Conservation (phyloP, 306 rosid genomes). For the Ziziphus jujuba region DNA sequence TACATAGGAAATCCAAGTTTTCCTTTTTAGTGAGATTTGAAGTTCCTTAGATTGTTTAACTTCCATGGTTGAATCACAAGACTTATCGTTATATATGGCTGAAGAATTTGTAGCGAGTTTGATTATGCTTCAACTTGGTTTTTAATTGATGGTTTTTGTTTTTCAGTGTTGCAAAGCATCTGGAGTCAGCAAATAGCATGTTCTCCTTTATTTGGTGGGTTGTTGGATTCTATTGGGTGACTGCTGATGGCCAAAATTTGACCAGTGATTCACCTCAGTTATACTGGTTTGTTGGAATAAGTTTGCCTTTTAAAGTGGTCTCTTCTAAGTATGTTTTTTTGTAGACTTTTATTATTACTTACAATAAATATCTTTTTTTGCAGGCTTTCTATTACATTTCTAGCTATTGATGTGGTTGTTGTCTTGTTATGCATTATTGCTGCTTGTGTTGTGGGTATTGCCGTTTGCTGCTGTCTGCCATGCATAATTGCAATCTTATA, state of each 20-base stretch:
- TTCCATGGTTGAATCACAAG: too few relatives aligned
- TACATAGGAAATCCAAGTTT: too few relatives aligned
- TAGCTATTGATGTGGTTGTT: slow-evolving; percentile 69
- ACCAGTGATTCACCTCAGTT: slow-evolving; percentile 62
- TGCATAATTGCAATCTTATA: slow-evolving; percentile 80
- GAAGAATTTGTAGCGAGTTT: background rate
- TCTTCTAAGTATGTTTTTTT: slow-evolving; percentile 7
- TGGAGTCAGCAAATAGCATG: slow-evolving; percentile 69
- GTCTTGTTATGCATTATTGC: slow-evolving; percentile 65
- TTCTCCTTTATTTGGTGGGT: slow-evolving; percentile 86
- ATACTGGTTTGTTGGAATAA: slow-evolving; percentile 65
- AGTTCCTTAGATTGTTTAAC: too few relatives aligned
- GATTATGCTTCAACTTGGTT: background rate
- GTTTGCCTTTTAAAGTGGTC: background rate
- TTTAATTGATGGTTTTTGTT: slow-evolving; percentile 13
- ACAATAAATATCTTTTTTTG: slow-evolving; percentile 23
- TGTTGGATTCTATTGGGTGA: slow-evolving; percentile 89
- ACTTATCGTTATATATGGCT: background rate
- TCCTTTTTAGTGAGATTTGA: too few relatives aligned
- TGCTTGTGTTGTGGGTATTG: slow-evolving; percentile 83
- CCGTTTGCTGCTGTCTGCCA: slow-evolving; percentile 94
- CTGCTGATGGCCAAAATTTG: slow-evolving; percentile 66
- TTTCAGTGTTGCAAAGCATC: slow-evolving; percentile 54
- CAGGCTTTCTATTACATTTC: slow-evolving; percentile 88
- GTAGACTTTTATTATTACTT: slow-evolving; percentile 17